Conservation (phyloP, 2,329 filamentous ascomycete species). For the Fusarium solani-melongenae region DNA sequence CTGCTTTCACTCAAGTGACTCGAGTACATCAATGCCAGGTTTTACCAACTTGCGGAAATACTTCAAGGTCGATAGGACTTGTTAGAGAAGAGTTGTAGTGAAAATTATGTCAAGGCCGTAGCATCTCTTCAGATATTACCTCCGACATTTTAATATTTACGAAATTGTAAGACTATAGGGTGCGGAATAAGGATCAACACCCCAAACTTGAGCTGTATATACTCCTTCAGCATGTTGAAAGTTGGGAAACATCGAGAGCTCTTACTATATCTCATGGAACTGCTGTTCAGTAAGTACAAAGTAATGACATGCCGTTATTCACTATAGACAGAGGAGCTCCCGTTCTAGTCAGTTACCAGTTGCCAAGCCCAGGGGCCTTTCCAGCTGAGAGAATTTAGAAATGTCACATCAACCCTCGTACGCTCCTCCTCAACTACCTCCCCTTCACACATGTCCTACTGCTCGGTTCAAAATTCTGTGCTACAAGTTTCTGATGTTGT, state of each 20-base stretch:
- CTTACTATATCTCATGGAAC: too few relatives aligned
- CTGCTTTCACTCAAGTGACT: not conserved
- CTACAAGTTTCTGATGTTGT: not conserved
- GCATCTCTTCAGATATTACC: not conserved
- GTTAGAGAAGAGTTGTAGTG: not conserved
- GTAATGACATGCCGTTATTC: not conserved
- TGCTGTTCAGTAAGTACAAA: too few relatives aligned
- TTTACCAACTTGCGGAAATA: not conserved
- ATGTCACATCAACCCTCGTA: not conserved
- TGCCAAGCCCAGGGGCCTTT: not conserved
- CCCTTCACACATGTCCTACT: not conserved
- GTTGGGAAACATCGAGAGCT: too few relatives aligned
- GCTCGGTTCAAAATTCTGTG: not conserved
- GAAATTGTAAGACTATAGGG: not conserved
- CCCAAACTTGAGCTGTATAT: not conserved
- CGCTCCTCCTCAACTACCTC: not conserved
- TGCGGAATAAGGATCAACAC: not conserved
- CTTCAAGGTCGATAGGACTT: not conserved
- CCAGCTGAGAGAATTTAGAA: not conserved
- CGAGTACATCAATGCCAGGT: not conserved
- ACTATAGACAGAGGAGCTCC: not conserved
- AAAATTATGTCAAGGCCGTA: not conserved
- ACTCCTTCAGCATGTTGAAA: too few relatives aligned
- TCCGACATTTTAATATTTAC: not conserved
- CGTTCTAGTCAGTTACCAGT: not conserved